phyloP scores from a whole-genome alignment of 495 filamentous ascomycete species.

The Cercophora sp. region DNA sequence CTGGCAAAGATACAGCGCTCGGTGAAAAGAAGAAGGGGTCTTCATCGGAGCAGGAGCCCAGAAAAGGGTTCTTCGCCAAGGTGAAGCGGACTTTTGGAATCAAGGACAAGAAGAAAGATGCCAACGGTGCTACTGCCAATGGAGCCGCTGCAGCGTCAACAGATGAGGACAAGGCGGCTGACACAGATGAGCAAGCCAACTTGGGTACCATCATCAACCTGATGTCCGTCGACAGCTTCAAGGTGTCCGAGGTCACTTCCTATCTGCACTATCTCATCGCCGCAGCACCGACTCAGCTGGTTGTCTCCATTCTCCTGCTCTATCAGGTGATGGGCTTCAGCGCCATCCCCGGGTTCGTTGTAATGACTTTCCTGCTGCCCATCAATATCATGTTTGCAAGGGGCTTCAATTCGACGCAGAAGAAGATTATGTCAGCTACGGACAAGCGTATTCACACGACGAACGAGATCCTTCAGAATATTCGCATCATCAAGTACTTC shows the following conservation, averaged over 20 bases:
- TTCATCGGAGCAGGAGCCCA: conserved; percentile 31
- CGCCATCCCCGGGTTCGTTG: conserved; percentile 87
- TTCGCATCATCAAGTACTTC: conserved; percentile 99
- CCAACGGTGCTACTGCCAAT: conserved; percentile 26
- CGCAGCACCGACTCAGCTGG: conserved; percentile 75
- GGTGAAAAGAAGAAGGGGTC: conserved; percentile 47
- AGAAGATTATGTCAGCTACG: conserved; percentile 86
- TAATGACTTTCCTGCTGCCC: conserved; percentile 86
- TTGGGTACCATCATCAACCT: conserved; percentile 96
- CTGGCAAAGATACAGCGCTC: conserved; percentile 64
- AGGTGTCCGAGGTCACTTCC: conserved; percentile 86
- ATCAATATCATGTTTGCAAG: conserved; percentile 83
- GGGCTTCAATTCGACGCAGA: conserved; percentile 78
- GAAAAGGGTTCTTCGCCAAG: conserved; percentile 46
- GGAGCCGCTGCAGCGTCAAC: conserved; percentile 33
- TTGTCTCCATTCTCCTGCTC: conserved; percentile 66
- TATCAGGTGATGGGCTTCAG: conserved; percentile 88
- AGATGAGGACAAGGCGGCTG: conserved; percentile 35
- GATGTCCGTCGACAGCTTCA: conserved; percentile 99
- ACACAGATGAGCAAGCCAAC: conserved; percentile 72
- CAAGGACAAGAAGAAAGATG: conserved; percentile 34
- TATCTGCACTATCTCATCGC: conserved; percentile 91
- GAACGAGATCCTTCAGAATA: conserved; percentile 96
- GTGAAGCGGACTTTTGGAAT: conserved; percentile 55
- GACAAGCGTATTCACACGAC: conserved; percentile 96